Percentiles rank a stretch among this genome's conserved stretches.
Evolutionary conservation across 495 filamentous ascomycete genomes (phyloP).

Genomic region (Tricharina praecox): DNA sequence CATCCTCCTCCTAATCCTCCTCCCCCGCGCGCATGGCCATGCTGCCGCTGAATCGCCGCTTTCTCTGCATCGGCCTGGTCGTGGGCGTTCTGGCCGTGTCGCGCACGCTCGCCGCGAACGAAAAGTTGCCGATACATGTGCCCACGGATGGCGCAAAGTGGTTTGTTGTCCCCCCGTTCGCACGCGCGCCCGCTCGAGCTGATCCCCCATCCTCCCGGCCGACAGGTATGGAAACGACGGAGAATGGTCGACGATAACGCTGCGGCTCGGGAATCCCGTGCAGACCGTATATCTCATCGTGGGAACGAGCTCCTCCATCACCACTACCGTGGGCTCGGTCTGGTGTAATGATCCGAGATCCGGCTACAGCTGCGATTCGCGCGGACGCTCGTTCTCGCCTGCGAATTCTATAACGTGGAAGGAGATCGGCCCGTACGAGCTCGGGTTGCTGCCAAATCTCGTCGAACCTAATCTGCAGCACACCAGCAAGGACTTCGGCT

Average conservation of each 20-base stretch:
- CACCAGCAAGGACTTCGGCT: conserved; percentile 1
- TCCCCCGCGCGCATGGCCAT: no score
- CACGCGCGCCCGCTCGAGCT: background rate
- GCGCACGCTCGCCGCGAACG: background rate
- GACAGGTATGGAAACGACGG: conserved; percentile 5
- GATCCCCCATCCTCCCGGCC: no score
- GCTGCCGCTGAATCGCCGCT: no score
- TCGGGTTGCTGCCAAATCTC: background rate
- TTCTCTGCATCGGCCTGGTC: no score
- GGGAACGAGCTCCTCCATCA: background rate
- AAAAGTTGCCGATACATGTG: conserved; percentile 1
- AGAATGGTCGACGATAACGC: conserved; percentile 4
- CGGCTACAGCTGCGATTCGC: conserved; percentile 1
- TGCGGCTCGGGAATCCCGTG: background rate
- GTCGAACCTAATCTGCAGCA: background rate
- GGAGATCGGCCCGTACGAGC: background rate
- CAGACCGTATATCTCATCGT: conserved; percentile 1
- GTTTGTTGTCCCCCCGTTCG: background rate
- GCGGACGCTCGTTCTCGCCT: background rate
- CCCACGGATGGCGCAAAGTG: conserved; percentile 7
- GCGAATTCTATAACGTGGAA: conserved; percentile 1
- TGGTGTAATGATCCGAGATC: conserved; percentile 1
- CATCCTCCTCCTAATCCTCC: no score
- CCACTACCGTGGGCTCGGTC: background rate
- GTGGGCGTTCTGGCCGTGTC: background rate